These are phyloP conservation scores for Drosera capensis DNA, from an alignment of 148 eudicot genomes.

Conservation along the genomic window DNA sequence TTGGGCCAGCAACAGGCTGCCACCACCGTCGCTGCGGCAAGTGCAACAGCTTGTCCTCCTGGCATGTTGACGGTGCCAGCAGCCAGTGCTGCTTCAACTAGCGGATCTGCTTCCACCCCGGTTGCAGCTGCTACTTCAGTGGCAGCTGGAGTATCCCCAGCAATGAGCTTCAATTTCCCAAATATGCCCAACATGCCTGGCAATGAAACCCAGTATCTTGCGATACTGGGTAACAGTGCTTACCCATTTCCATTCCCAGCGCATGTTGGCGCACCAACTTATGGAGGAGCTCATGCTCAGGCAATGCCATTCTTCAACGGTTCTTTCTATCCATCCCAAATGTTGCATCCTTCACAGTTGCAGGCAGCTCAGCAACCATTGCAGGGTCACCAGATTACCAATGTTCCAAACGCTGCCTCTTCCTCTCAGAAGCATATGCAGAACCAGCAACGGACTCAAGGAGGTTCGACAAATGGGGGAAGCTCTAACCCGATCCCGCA, in stretches of 20 bases:
- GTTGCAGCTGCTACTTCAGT: constrained; percentile 21
- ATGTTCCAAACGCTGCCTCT: constrained; percentile 41
- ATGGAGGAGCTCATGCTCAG: constrained; percentile 45
- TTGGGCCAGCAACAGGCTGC: constrained; percentile 74
- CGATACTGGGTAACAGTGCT: constrained; percentile 50
- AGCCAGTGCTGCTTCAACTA: constrained; percentile 19
- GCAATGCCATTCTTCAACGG: constrained; percentile 70
- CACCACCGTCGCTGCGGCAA: too few relatives aligned
- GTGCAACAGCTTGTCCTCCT: constrained; percentile 31
- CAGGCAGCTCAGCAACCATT: constrained; percentile 41
- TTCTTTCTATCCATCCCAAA: constrained; percentile 70
- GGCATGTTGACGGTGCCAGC: constrained; percentile 28
- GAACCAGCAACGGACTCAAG: constrained; percentile 45
- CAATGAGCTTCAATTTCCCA: constrained; percentile 78
- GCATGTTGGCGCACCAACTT: constrained; percentile 55
- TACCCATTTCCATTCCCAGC: constrained; percentile 69
- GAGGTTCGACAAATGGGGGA: constrained; percentile 22
- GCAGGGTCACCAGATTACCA: constrained; percentile 38
- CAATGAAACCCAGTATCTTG: constrained; percentile 61
- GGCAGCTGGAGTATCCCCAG: constrained; percentile 27
- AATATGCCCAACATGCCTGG: constrained; percentile 44
- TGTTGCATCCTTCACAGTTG: constrained; percentile 77
- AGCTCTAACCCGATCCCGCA: constrained; percentile 33
- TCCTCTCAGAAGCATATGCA: constrained; percentile 82
- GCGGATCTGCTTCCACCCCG: constrained; percentile 21